Base-by-base conservation (phyloP, 306 rosid species). In the Boehmeria nivea region DNA sequence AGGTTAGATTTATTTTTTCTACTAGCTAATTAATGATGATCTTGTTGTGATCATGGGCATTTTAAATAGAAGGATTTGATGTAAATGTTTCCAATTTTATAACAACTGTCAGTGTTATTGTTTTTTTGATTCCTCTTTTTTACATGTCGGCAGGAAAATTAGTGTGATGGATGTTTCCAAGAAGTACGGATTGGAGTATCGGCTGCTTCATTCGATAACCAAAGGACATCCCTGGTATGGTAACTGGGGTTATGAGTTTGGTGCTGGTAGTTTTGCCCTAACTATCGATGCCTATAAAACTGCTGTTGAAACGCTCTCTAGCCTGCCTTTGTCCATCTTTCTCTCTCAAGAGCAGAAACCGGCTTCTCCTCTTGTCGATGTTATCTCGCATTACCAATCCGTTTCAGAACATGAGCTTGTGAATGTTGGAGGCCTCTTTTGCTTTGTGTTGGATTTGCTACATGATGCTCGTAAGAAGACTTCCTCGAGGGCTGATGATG, bases 91-190 rank as follows among this genome's bases (percentile, higher is more conserved):
- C 34, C 34, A 28, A 28, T n/a, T n/a, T n/a, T n/a, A n/a, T n/a
- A n/a, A n/a, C n/a, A n/a, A n/a, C n/a, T n/a, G n/a, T n/a, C n/a
- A n/a, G n/a, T n/a, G n/a, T n/a, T n/a, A n/a, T n/a, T n/a, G n/a
- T n/a, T n/a, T n/a, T n/a, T n/a, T n/a, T 16, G 31, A 25, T 12
- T 3, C 23, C 0, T 31, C 31, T 19, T 63, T 59, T 63, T 48
- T 62, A 13, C 57, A 21, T 43, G 27, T 69, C 57, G 24, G 60
- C 83, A 91, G 96, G 74, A 77, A 75, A 76, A 88, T 91, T 26
- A 91, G 96, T 8, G 89, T 87, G 71, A 91, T 91, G 99, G 99
- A 91, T 73, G 99, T 91, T 60, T 91, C 99, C 14, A 91, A 80
- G 78, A 91, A 87, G 82, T 87, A 76, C 59, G 96, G 96, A 26